Conservation (phyloP, 2,329 filamentous ascomycete genomes). For the Calonectria pteridis region DNA sequence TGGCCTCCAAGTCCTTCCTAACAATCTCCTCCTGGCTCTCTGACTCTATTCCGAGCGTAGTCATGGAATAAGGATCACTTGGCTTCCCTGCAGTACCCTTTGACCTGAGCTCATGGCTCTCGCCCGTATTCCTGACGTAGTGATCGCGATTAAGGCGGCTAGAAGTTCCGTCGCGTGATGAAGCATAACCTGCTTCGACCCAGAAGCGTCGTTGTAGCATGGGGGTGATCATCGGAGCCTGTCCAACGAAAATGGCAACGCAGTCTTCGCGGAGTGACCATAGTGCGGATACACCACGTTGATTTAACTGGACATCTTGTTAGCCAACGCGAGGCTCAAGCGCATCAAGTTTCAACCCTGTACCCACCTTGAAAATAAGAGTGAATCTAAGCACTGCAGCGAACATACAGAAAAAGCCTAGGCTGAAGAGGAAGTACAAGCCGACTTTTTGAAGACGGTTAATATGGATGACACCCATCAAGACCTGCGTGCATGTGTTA, state of each 20-base stretch:
- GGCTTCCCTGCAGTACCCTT: background rate
- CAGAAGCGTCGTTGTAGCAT: background rate
- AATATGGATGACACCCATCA: background rate
- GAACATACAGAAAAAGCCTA: background rate
- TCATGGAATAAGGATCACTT: background rate
- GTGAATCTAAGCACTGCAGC: background rate
- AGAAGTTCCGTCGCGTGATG: background rate
- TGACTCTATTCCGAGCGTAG: background rate
- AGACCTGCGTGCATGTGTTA: background rate
- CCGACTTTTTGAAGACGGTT: background rate
- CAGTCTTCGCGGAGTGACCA: background rate
- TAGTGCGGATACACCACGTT: background rate
- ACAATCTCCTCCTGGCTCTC: constrained; percentile 4
- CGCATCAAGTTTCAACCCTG: background rate
- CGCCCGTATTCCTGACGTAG: background rate
- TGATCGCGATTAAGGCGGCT: background rate
- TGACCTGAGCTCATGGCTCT: background rate
- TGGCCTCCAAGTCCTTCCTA: background rate
- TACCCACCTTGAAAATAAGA: background rate
- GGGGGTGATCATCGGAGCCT: background rate
- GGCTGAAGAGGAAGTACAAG: background rate
- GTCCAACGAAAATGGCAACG: background rate
- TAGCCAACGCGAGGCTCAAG: background rate
- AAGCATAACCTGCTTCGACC: background rate
- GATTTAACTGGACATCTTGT: background rate